Evolutionary conservation across 129 eudicot species (phyloP).

Genomic region (Sambucus nigra): DNA sequence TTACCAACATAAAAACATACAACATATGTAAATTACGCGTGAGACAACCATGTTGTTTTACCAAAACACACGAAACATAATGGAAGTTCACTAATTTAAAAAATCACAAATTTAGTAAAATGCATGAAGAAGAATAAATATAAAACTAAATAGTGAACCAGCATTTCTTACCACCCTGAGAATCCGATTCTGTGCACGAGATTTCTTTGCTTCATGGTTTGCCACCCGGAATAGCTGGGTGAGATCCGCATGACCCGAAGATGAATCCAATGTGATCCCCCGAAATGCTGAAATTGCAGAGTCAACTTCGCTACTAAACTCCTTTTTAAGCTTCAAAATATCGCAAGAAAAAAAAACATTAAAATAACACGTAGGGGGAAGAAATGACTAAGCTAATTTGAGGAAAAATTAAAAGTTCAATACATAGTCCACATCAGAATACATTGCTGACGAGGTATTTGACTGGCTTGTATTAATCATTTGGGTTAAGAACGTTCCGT

Average conservation of each 20-base stretch:
- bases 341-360: constrained; percentile 8
- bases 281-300: constrained; percentile 58
- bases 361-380: too few relatives aligned
- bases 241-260: constrained; percentile 75
- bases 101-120: too few relatives aligned
- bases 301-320: constrained; percentile 77
- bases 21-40: too few relatives aligned
- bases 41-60: too few relatives aligned
- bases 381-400: background rate
- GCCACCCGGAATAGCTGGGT: constrained; percentile 72
- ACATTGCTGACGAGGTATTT: too few relatives aligned
- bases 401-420: background rate
- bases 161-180: constrained; percentile 87
- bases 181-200: constrained; percentile 77
- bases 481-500: too few relatives aligned
- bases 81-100: too few relatives aligned
- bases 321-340: constrained; percentile 62
- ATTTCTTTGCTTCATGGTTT: constrained; percentile 85
- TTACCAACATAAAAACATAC: too few relatives aligned
- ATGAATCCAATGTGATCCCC: constrained; percentile 44
- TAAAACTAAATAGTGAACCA: too few relatives aligned
- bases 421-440: background rate
- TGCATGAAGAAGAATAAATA: too few relatives aligned
- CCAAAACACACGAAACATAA: too few relatives aligned
- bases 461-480: too few relatives aligned